A percentile compares a stretch with the other conserved stretches of the same genome.
Evolutionary conservation across 2,329 filamentous ascomycete species (phyloP).

Genomic region (Clathrospora elynae): DNA sequence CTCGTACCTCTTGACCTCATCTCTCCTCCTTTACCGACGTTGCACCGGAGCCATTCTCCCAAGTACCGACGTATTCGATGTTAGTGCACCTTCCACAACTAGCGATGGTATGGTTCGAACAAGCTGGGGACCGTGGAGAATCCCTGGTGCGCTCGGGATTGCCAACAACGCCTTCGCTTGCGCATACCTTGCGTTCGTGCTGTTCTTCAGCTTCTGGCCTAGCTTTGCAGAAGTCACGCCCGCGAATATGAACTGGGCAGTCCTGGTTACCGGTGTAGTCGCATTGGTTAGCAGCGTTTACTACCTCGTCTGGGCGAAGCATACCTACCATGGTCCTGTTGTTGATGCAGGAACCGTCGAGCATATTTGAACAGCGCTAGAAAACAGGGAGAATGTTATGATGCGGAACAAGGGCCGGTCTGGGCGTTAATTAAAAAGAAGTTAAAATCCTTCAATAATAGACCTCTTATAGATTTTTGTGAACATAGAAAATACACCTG

Average conservation of each 20-base stretch:
- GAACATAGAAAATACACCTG: too few species aligned
- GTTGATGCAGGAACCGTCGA: too few species aligned
- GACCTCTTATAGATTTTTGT: too few species aligned
- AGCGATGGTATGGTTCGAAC: conserved; percentile 14
- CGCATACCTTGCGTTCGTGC: conserved; percentile 28
- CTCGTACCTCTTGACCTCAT: conserved; percentile 32
- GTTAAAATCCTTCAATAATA: too few species aligned
- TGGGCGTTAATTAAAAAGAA: too few species aligned
- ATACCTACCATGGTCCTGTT: conserved; percentile 34
- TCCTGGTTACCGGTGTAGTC: conserved; percentile 27
- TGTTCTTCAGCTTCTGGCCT: conserved; percentile 41
- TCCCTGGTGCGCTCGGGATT: conserved; percentile 25
- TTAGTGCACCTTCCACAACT: conserved; percentile 1
- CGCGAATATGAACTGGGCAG: conserved; percentile 37
- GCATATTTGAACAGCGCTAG: too few species aligned
- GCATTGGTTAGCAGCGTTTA: conserved; percentile 28
- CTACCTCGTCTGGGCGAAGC: conserved; percentile 32
- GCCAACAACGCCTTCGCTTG: conserved; percentile 33
- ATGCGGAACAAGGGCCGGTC: too few species aligned
- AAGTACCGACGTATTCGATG: conserved; percentile 7
- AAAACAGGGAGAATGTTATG: too few species aligned
- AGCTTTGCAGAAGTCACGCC: conserved; percentile 20
- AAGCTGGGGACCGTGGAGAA: conserved; percentile 33
- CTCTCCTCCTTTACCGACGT: conserved; percentile 35
- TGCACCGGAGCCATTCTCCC: conserved; percentile 26